These are phyloP conservation scores for Rhododendron ferrugineum DNA, from an alignment of 148 eudicot genomes.

Conservation along the genomic window DNA sequence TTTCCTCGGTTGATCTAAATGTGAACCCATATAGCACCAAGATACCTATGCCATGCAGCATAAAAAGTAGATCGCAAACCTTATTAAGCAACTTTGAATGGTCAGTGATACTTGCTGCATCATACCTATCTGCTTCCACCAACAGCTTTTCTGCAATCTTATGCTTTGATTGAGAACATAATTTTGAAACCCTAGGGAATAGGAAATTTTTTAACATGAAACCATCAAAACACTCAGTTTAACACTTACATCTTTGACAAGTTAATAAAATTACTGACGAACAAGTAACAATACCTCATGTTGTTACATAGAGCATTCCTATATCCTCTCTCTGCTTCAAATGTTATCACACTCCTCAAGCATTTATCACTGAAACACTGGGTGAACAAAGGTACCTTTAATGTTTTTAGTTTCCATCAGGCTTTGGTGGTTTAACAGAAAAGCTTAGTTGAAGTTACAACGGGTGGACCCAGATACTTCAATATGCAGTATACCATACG, in stretches of 20 bases:
- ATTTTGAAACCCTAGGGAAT: conserved; percentile 38
- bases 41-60: neutral
- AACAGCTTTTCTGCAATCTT: conserved; percentile 45
- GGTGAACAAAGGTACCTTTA: conserved; percentile 5
- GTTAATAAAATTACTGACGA: neutral
- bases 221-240: conserved; percentile 6
- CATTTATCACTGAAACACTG: conserved; percentile 50
- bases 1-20: neutral
- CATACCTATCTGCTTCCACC: conserved; percentile 42
- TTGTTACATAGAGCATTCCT: conserved; percentile 36
- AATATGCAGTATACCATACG: neutral
- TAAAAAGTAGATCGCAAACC: conserved; percentile 24
- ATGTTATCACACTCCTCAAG: conserved; percentile 40
- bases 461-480: neutral
- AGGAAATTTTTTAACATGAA: conserved; percentile 55
- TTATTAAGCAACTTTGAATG: conserved; percentile 38
- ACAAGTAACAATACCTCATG: conserved; percentile 44
- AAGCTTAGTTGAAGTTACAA: neutral
- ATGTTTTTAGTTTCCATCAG: neutral
- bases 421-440: conserved; percentile 1
- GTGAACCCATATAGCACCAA: neutral
- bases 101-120: conserved; percentile 28
- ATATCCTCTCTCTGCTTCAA: conserved; percentile 51
- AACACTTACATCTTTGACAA: neutral
- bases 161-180: conserved; percentile 65